A percentile compares a stretch with the other conserved stretches of the same genome.
These are phyloP conservation scores for Ilyonectria sp. DNA, from an alignment of 2,329 filamentous ascomycete species.

Conservation along the genomic window DNA sequence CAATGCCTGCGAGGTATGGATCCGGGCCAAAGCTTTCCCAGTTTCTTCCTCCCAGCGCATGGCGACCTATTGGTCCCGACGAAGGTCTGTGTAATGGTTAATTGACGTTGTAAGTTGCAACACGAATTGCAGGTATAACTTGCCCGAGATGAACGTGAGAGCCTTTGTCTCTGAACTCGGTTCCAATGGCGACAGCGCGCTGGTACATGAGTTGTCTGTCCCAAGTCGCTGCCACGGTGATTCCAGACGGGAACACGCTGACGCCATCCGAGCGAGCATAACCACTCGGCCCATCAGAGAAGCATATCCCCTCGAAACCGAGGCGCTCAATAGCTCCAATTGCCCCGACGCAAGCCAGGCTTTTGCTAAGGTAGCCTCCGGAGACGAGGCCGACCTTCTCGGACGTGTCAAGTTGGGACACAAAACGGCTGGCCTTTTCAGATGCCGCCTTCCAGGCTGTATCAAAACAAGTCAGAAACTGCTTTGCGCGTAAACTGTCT, in stretches of 20 bases:
- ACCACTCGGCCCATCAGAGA: conserved; percentile 6
- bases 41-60: conserved; percentile 59
- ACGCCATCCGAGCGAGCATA: conserved; percentile 61
- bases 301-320: conserved; percentile 15
- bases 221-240: conserved; percentile 15
- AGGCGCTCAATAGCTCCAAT: conserved; percentile 11
- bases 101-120: neutral
- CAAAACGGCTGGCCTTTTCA: conserved; percentile 1
- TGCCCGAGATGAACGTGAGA: conserved; percentile 11
- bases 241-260: conserved; percentile 10
- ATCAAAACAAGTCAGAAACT: neutral
- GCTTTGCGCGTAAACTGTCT: neutral
- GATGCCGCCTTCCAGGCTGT: neutral
- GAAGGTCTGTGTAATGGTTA: conserved; percentile 1
- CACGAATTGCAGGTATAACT: neutral
- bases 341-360: neutral
- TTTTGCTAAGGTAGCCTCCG: conserved; percentile 9
- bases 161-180: conserved; percentile 10
- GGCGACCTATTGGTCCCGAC: conserved; percentile 55
- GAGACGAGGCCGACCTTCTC: conserved; percentile 19
- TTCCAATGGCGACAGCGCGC: conserved; percentile 1
- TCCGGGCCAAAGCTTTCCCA: conserved; percentile 79
- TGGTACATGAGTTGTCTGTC: conserved; percentile 10
- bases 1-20: conserved; percentile 77
- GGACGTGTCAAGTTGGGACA: conserved; percentile 5